These are phyloP conservation scores for Chamaenerion angustifolium DNA, from an alignment of 345 rosid species.

Conservation along the genomic window DNA sequence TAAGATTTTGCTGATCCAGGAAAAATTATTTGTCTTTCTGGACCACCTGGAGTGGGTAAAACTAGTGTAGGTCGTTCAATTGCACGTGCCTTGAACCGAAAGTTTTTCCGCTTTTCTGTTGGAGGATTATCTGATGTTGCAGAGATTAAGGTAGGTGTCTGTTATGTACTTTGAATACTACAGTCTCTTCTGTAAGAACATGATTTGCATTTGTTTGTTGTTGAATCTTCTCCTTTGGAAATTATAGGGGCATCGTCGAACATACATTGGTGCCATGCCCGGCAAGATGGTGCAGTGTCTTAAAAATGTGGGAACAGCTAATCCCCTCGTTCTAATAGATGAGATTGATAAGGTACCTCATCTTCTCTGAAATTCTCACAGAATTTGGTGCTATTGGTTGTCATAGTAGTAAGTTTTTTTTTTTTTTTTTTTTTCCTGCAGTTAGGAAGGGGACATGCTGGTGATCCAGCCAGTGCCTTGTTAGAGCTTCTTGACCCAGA, in stretches of 20 bases:
- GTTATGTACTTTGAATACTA: no score
- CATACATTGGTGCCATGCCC: constrained; percentile 99
- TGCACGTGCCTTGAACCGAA: constrained; percentile 89
- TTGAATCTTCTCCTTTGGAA: not conserved
- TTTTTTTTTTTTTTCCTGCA: constrained; percentile 18
- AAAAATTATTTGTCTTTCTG: constrained; percentile 95
- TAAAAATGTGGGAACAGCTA: constrained; percentile 94
- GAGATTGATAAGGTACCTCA: constrained; percentile 89
- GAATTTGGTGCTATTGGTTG: no score
- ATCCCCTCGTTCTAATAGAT: constrained; percentile 97
- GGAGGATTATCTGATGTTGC: constrained; percentile 99
- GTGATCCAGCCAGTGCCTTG: constrained; percentile 98
- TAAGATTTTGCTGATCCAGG: constrained; percentile 28
- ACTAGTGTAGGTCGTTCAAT: constrained; percentile 99
- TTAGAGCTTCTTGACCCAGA: constrained; percentile 99
- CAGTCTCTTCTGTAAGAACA: no score
- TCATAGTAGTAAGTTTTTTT: not conserved
- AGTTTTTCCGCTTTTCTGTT: constrained; percentile 93
- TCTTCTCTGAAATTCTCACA: not conserved
- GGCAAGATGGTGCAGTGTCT: constrained; percentile 99
- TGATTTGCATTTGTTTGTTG: no score
- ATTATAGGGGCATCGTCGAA: constrained; percentile 92
- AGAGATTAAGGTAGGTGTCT: constrained; percentile 75
- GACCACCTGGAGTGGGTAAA: constrained; percentile 99
- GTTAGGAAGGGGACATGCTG: constrained; percentile 96